Base-by-base conservation (phyloP, 2,329 filamentous ascomycete genomes). In the Scedosporium apiospermum region DNA sequence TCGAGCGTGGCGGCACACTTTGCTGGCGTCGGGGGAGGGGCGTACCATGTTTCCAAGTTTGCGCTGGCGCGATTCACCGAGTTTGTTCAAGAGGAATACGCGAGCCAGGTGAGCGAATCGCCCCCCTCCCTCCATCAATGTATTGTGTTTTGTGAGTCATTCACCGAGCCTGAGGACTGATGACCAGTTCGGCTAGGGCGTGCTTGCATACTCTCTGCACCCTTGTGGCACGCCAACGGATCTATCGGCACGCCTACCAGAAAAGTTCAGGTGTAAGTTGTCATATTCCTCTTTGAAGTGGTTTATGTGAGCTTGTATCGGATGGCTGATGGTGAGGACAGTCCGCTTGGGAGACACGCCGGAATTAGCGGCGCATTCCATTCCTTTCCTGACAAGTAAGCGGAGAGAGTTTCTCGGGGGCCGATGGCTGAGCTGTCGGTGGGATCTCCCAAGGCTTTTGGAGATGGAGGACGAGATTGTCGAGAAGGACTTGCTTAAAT, bases 51-150 rank as follows among this genome's bases (percentile, higher is more conserved):
- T 1, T 73, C 72, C 44, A 84, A 85, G 68, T 70, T 82, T 38
- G 82, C 80, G 3, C 65, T 82, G 27, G 66, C 77, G 16, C 72
- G 80, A 10, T 73, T 85, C 55, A 79, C 76, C 1, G 81, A 85
- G 67, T 79, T 76, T 65, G 65, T 82, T 7, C 71, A 74, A 46
- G 69, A 69, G 0, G 82, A 84, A 57, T 78, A 82, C 66, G 71
- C 66, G 21, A 57, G 49, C 18, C 51, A 62, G 60, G 60, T 62
- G 16, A 38, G 46, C 42, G n/a, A 2, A 14, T 30, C 18, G 30
- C 5, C 21, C 14, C 14, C 2, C 2, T 14, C 27, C 55, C 14
- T 12, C 27, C 55, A 9, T 23, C 7, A 18, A n/a, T 23, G 21
- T 18, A 18, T 23, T 23, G 46, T 38, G 34, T 21, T 49, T 49